These are phyloP conservation scores for Salix viminalis DNA, from an alignment of 345 rosid genomes.

Conservation along the genomic window DNA sequence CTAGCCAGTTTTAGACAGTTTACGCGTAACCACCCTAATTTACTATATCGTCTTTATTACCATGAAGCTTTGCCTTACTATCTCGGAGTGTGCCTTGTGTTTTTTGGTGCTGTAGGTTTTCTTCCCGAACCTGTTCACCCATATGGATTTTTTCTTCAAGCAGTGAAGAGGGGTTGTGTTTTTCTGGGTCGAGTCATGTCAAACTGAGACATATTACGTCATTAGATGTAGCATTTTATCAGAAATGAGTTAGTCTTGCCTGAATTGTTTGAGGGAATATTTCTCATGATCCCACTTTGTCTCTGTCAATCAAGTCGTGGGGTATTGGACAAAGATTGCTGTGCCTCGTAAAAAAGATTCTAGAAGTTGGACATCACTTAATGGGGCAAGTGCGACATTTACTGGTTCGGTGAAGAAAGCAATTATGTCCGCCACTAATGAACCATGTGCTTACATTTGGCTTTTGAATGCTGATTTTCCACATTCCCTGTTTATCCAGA, in stretches of 20 bases:
- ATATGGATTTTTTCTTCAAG: neutral
- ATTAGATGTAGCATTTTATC: constrained; percentile 8
- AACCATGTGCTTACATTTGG: constrained; percentile 7
- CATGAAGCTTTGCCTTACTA: neutral
- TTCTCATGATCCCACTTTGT: constrained; percentile 35
- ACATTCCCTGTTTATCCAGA: neutral
- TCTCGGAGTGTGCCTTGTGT: neutral
- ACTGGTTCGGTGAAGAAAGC: constrained; percentile 17
- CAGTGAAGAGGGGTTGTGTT: neutral
- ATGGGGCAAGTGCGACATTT: constrained; percentile 15
- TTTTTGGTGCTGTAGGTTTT: neutral
- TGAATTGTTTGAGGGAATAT: constrained; percentile 43
- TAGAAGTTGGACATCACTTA: constrained; percentile 26
- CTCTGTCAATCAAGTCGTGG: constrained; percentile 29
- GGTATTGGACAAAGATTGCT: constrained; percentile 29
- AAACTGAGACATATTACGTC: neutral
- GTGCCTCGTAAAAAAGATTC: constrained; percentile 23
- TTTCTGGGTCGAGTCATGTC: constrained; percentile 18
- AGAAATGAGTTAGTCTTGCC: constrained; percentile 17
- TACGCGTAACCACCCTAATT: too few species aligned
- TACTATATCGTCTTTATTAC: too few species aligned
- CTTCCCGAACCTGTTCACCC: neutral
- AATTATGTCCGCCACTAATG: constrained; percentile 19
- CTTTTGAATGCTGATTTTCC: neutral
- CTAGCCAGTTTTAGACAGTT: neutral